Evolutionary conservation across 164 flowering plant genomes (phyloP).

Genomic region (Stephania cephalantha): DNA sequence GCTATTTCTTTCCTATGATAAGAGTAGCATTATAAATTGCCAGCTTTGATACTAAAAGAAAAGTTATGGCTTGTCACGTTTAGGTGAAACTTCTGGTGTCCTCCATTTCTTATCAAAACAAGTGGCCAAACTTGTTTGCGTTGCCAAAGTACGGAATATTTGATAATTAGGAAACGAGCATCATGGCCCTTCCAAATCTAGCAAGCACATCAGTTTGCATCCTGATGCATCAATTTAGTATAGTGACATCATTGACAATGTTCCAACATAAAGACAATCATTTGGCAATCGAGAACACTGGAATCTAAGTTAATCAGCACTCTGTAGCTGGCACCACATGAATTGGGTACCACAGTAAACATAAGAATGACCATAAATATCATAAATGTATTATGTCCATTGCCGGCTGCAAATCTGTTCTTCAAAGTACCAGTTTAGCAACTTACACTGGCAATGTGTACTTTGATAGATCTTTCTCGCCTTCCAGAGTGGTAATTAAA

Average conservation of each 20-base stretch:
- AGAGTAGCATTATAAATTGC: neutral
- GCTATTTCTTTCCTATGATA: neutral
- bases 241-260: neutral
- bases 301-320: neutral
- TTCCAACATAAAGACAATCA: neutral
- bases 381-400: neutral
- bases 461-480: conserved; percentile 80
- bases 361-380: neutral
- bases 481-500: conserved; percentile 85
- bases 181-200: neutral
- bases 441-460: conserved; percentile 77
- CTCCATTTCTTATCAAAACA: neutral
- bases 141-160: neutral
- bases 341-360: too few relatives aligned
- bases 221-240: neutral
- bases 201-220: neutral
- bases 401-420: neutral
- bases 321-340: conserved; percentile 2
- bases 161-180: neutral
- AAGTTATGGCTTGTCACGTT: neutral
- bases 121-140: neutral
- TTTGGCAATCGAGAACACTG: neutral
- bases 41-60: neutral
- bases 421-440: neutral
- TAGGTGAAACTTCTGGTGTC: neutral